phyloP scores from a whole-genome alignment of 495 filamentous ascomycete species.

The Podospora comata region DNA sequence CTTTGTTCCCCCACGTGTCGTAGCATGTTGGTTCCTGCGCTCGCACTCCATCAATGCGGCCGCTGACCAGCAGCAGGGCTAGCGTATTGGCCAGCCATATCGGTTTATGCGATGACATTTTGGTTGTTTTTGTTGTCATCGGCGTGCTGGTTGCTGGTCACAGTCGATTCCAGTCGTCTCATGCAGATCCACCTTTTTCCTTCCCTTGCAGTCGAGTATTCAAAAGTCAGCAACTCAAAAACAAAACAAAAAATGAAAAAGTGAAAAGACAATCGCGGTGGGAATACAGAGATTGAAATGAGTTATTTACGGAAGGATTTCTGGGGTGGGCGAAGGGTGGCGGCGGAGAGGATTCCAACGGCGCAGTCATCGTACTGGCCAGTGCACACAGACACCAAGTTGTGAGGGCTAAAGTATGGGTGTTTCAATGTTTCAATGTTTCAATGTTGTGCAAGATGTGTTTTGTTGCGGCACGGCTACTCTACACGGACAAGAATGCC shows the following conservation, averaged over 20 bases:
- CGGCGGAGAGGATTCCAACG: not conserved
- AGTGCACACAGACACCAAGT: not conserved
- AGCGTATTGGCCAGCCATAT: not conserved
- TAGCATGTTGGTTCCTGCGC: constrained; percentile 18
- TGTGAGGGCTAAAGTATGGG: not conserved
- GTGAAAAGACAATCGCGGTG: not conserved
- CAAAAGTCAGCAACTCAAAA: not conserved
- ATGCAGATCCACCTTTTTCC: not conserved
- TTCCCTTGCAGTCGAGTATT: not conserved
- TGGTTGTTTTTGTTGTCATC: not conserved
- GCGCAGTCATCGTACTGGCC: not conserved
- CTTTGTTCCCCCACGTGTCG: constrained; percentile 22
- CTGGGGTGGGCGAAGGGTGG: not conserved
- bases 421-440: not conserved
- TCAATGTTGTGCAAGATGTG: not conserved
- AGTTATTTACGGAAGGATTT: not conserved
- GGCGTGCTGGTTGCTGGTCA: not conserved
- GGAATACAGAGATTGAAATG: not conserved
- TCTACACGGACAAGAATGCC: not conserved
- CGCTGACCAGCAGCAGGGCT: constrained; percentile 3
- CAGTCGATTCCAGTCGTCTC: not conserved
- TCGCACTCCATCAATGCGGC: not conserved
- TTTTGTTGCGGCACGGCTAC: not conserved
- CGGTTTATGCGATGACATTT: not conserved
- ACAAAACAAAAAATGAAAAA: not conserved